Conservation (phyloP, 208 protist genomes). For the Trypanosoma melophagium region DNA sequence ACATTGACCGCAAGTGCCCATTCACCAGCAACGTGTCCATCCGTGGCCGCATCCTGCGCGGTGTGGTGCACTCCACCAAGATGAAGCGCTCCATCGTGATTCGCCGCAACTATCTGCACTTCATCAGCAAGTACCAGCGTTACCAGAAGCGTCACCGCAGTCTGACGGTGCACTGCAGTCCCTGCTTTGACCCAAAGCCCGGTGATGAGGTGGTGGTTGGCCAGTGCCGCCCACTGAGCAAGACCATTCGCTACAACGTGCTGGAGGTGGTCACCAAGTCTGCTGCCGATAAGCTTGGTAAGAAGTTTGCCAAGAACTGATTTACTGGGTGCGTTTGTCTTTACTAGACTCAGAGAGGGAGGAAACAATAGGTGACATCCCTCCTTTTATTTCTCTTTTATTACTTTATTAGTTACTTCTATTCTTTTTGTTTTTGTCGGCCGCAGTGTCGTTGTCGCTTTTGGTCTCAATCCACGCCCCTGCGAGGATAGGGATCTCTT, state of each 20-base stretch:
- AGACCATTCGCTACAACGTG: constrained; percentile 99
- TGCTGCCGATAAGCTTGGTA: constrained; percentile 81
- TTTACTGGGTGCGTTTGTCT: not conserved
- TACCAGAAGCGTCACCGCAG: constrained; percentile 99
- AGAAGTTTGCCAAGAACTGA: constrained; percentile 89
- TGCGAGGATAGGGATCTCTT: no score
- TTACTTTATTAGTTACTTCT: constrained; percentile 5
- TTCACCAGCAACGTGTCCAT: constrained; percentile 99
- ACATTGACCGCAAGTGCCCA: constrained; percentile 99
- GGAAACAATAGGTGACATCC: not conserved
- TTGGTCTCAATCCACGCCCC: no score
- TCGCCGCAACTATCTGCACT: constrained; percentile 99
- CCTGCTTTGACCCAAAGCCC: constrained; percentile 97
- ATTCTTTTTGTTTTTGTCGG: constrained; percentile 14
- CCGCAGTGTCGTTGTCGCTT: no score
- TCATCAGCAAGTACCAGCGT: constrained; percentile 99
- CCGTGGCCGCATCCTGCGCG: constrained; percentile 98
- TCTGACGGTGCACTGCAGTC: constrained; percentile 98
- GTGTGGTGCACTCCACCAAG: constrained; percentile 97
- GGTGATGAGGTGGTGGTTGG: constrained; percentile 99
- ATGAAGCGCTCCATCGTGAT: constrained; percentile 99
- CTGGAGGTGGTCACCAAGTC: constrained; percentile 93
- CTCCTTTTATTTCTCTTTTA: constrained; percentile 5
- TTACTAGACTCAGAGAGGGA: constrained; percentile 6
- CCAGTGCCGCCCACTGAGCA: constrained; percentile 99